Conservation (phyloP, 2,329 filamentous ascomycete genomes). For the Scleromitrula shiraiana region DNA sequence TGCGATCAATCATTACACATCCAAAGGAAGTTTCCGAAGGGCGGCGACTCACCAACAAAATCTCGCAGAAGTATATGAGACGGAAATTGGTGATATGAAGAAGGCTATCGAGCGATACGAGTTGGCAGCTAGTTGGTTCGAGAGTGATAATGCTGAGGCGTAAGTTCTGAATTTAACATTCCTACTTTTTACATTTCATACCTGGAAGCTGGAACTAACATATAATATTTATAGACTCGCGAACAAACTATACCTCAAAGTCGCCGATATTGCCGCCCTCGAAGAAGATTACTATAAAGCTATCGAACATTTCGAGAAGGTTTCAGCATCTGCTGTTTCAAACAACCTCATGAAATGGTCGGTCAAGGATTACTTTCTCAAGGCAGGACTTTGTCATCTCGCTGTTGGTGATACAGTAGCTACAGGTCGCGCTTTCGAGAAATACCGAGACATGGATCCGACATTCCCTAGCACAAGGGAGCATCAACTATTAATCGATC, state of each 20-base stretch:
- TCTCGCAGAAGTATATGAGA: constrained; percentile 77
- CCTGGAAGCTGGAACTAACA: constrained; percentile 11
- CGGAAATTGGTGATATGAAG: constrained; percentile 69
- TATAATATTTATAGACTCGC: constrained; percentile 59
- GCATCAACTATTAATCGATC: constrained; percentile 69
- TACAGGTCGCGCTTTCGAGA: constrained; percentile 69
- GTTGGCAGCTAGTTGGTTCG: constrained; percentile 80
- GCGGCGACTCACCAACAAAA: constrained; percentile 89
- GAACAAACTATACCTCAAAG: constrained; percentile 90
- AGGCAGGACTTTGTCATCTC: constrained; percentile 86
- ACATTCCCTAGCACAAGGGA: constrained; percentile 72
- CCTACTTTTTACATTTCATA: too few species aligned
- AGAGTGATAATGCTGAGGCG: constrained; percentile 77
- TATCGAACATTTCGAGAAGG: constrained; percentile 75
- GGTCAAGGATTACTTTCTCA: constrained; percentile 93
- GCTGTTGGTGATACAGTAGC: constrained; percentile 67
- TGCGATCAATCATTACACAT: constrained; percentile 78
- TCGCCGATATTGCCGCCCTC: constrained; percentile 77
- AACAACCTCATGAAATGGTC: constrained; percentile 92
- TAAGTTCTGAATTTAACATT: constrained; percentile 48
- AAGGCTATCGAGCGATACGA: constrained; percentile 78
- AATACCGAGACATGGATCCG: constrained; percentile 72
- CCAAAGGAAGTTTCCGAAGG: constrained; percentile 82
- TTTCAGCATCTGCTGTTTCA: constrained; percentile 67
- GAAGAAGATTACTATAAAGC: constrained; percentile 79